A percentile compares a stretch with the other conserved stretches of the same genome.
phyloP scores from a whole-genome alignment of 1,284 basidiomycete species.

The Heliocybe sulcata region DNA sequence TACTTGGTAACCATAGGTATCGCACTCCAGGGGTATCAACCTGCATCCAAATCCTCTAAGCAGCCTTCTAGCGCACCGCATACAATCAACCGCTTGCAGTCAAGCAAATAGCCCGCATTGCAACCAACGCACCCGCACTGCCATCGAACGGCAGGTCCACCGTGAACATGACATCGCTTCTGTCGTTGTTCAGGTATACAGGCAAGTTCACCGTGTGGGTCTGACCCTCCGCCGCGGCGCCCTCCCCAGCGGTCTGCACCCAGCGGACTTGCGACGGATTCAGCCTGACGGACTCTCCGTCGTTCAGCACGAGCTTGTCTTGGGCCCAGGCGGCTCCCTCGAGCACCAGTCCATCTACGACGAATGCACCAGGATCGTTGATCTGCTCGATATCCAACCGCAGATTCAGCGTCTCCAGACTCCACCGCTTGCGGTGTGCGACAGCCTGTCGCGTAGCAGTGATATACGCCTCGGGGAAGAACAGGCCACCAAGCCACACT shows the following conservation, averaged over 20 bases:
- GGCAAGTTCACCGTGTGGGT: constrained; percentile 66
- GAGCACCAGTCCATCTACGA: constrained; percentile 78
- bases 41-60: background rate
- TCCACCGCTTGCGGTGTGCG: constrained; percentile 86
- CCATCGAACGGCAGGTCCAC: constrained; percentile 73
- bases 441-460: constrained; percentile 91
- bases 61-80: constrained; percentile 24
- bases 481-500: constrained; percentile 87
- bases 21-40: background rate
- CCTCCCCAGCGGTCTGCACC: constrained; percentile 43
- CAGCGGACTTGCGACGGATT: constrained; percentile 79
- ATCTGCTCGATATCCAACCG: constrained; percentile 76
- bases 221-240: constrained; percentile 5
- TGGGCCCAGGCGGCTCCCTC: constrained; percentile 78
- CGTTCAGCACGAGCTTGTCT: constrained; percentile 69
- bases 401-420: constrained; percentile 82
- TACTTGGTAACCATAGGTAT: background rate
- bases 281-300: constrained; percentile 72
- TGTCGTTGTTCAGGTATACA: constrained; percentile 88
- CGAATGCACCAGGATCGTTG: constrained; percentile 69
- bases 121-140: constrained; percentile 57
- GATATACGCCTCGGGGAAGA: constrained; percentile 94
- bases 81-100: constrained; percentile 55
- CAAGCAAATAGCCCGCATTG: constrained; percentile 77
- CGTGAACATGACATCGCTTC: constrained; percentile 85